Evolutionary conservation across 108 stramenopile genomes (phyloP).

Genomic region (Aurantiochytrium sp.): DNA sequence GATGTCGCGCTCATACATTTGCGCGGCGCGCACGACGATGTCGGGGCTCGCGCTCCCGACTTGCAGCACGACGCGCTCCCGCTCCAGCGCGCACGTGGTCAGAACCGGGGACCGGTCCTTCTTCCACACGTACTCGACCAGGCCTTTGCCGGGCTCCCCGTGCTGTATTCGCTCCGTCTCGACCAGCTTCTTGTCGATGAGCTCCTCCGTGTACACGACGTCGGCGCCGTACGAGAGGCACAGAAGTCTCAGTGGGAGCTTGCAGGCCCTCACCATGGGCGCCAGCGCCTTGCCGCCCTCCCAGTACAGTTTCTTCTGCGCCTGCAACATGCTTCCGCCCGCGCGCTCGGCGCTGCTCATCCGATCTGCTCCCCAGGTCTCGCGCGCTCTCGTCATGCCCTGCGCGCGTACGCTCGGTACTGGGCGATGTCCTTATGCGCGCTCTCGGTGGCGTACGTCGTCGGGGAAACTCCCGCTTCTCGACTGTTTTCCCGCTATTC

Average conservation of each 20-base stretch:
- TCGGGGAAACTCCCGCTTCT: too few relatives aligned
- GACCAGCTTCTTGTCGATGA: conserved; percentile 78
- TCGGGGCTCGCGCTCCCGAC: conserved; percentile 81
- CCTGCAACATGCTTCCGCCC: neutral
- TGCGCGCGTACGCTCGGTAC: too few relatives aligned
- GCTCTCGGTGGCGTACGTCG: too few relatives aligned
- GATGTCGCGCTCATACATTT: conserved; percentile 71
- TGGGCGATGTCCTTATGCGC: too few relatives aligned
- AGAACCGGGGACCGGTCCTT: conserved; percentile 40
- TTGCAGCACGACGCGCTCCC: conserved; percentile 76
- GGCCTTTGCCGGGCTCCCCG: conserved; percentile 37
- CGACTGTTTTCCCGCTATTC: too few relatives aligned
- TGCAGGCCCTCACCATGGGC: conserved; percentile 86
- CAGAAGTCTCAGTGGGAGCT: conserved; percentile 78
- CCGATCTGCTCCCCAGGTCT: too few relatives aligned
- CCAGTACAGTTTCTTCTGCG: neutral
- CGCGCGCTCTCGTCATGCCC: too few relatives aligned
- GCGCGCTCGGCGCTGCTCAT: too few relatives aligned
- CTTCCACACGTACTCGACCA: conserved; percentile 73
- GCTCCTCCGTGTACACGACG: conserved; percentile 85
- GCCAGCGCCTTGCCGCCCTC: conserved; percentile 50
- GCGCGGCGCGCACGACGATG: conserved; percentile 72
- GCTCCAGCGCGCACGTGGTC: conserved; percentile 66
- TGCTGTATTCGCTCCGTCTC: conserved; percentile 66
- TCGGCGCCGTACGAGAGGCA: conserved; percentile 83